Conservation (phyloP, 495 filamentous ascomycete genomes). For the Aspergillus affinis region DNA sequence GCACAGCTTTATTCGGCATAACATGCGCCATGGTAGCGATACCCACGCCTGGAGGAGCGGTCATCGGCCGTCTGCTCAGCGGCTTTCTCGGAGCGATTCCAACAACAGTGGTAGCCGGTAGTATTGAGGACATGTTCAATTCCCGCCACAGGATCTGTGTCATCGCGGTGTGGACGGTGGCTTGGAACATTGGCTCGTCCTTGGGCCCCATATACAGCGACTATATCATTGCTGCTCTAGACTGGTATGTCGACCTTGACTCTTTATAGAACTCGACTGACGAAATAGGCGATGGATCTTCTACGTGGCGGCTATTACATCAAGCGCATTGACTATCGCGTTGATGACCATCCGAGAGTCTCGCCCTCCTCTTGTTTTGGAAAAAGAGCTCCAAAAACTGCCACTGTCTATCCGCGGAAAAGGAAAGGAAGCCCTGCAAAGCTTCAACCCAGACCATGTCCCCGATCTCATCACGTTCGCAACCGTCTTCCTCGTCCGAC, state of each 20-base stretch:
- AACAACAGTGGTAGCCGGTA: conserved; percentile 45
- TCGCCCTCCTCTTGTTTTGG: conserved; percentile 39
- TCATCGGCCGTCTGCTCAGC: conserved; percentile 41
- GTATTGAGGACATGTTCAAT: conserved; percentile 51
- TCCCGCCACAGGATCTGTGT: conserved; percentile 41
- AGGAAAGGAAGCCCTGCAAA: conserved; percentile 16
- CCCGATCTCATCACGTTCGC: conserved; percentile 38
- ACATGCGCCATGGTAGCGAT: conserved; percentile 41
- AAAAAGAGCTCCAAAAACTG: conserved; percentile 25
- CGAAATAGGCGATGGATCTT: conserved; percentile 44
- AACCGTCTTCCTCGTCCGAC: conserved; percentile 35
- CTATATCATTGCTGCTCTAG: conserved; percentile 30
- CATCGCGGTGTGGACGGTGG: conserved; percentile 42
- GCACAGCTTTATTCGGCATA: conserved; percentile 36
- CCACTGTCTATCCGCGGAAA: conserved; percentile 13
- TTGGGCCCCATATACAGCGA: conserved; percentile 43
- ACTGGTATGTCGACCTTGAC: conserved; percentile 22
- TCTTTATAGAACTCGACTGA: not conserved
- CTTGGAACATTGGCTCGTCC: conserved; percentile 38
- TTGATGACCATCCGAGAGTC: conserved; percentile 37
- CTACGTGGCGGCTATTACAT: conserved; percentile 35
- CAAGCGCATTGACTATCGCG: conserved; percentile 23
- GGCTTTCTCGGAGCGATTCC: conserved; percentile 49
- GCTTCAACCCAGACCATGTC: conserved; percentile 38
- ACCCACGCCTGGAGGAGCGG: conserved; percentile 28